phyloP scores from a whole-genome alignment of 495 filamentous ascomycete species.

The Aspergillus heteromorphus region DNA sequence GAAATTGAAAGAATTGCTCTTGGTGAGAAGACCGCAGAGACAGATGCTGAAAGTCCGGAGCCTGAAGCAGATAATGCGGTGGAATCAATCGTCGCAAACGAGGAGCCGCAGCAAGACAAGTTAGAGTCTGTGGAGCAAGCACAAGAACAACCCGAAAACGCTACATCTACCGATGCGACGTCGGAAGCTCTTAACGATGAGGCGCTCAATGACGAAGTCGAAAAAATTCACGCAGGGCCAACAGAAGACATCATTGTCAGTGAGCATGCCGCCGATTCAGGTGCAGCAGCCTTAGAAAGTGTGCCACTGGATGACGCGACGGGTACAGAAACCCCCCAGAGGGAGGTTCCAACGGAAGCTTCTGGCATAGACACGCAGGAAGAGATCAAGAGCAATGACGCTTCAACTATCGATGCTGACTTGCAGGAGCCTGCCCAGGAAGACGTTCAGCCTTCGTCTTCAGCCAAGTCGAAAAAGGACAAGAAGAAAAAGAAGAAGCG shows the following conservation, averaged over 20 bases:
- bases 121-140: neutral
- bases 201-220: neutral
- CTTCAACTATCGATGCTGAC: neutral
- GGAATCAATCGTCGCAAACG: neutral
- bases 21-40: neutral
- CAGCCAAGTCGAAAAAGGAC: conserved; percentile 16
- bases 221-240: neutral
- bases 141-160: neutral
- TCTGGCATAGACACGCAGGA: neutral
- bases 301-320: neutral
- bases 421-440: conserved; percentile 2
- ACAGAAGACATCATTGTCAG: neutral
- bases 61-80: neutral
- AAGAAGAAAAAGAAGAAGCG: conserved; percentile 32
- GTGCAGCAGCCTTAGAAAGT: too few relatives aligned
- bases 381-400: conserved; percentile 8
- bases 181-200: neutral
- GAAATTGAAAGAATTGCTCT: neutral
- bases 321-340: neutral
- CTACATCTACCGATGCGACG: neutral
- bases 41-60: neutral
- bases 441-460: conserved; percentile 6
- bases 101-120: neutral
- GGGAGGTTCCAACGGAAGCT: neutral
- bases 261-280: neutral